Evolutionary conservation across 2,329 filamentous ascomycete genomes (phyloP).

Genomic region (Erysiphe neolycopersici): DNA sequence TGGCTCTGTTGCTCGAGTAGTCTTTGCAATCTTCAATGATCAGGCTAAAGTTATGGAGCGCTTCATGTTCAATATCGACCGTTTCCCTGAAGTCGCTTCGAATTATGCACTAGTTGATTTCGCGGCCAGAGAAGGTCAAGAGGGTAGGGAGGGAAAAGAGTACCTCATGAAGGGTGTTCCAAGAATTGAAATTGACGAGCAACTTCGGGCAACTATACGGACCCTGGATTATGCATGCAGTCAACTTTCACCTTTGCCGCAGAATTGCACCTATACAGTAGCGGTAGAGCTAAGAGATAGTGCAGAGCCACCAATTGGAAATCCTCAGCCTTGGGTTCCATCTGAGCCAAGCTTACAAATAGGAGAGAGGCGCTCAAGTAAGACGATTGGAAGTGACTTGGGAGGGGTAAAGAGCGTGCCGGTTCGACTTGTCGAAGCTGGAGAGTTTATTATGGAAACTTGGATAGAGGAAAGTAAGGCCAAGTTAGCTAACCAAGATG

Average conservation of each 20-base stretch:
- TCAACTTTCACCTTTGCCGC: conserved; percentile 28
- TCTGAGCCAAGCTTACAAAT: conserved; percentile 18
- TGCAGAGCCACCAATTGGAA: conserved; percentile 27
- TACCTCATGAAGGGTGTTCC: background rate
- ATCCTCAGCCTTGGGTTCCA: conserved; percentile 34
- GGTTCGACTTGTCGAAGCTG: conserved; percentile 33
- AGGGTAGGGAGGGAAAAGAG: conserved; percentile 1
- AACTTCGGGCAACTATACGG: conserved; percentile 39
- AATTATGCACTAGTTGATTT: conserved; percentile 15
- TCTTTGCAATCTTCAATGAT: conserved; percentile 15
- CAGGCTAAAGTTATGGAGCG: conserved; percentile 16
- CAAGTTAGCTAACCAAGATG: conserved; percentile 2
- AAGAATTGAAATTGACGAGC: conserved; percentile 40
- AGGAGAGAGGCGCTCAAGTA: conserved; percentile 11
- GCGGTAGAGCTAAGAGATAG: conserved; percentile 44
- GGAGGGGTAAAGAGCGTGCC: conserved; percentile 30
- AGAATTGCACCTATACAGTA: conserved; percentile 47
- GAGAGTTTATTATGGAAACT: conserved; percentile 37
- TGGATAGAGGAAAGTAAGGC: conserved; percentile 37
- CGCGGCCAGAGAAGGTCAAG: conserved; percentile 5
- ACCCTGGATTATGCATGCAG: conserved; percentile 33
- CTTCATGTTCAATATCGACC: conserved; percentile 17
- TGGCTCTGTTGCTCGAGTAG: conserved; percentile 14
- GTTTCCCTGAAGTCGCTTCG: conserved; percentile 15
- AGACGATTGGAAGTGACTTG: conserved; percentile 14